These are phyloP conservation scores for Paxillus ammoniavirescens DNA, from an alignment of 768 basidiomycete genomes.

Conservation along the genomic window DNA sequence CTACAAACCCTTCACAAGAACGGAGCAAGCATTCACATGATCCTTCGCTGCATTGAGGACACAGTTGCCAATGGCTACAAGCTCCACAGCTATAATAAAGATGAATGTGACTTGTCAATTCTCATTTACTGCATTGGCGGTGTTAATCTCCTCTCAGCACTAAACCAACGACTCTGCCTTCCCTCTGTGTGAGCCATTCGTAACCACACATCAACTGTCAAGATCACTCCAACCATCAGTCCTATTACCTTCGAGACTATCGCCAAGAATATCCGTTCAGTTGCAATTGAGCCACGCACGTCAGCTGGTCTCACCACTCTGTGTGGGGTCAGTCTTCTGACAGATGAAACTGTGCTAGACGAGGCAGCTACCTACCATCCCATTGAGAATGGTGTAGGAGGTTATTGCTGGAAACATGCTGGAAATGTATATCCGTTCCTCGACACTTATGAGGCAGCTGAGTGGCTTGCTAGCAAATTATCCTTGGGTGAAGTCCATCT, in stretches of 20 bases:
- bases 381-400: slow-evolving; percentile 7
- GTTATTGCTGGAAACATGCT: slow-evolving; percentile 14
- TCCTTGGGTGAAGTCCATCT: neutral
- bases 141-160: slow-evolving; percentile 9
- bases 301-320: neutral
- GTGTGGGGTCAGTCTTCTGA: slow-evolving; percentile 6
- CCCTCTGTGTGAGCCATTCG: slow-evolving; percentile 11
- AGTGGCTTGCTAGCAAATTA: neutral
- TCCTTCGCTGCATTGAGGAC: slow-evolving; percentile 5
- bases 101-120: slow-evolving; percentile 10
- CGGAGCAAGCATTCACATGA: slow-evolving; percentile 5
- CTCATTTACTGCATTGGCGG: slow-evolving; percentile 15
- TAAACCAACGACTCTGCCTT: slow-evolving; percentile 10
- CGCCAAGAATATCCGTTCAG: too few species aligned
- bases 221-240: neutral
- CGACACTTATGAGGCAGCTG: slow-evolving; percentile 3
- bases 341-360: slow-evolving; percentile 15
- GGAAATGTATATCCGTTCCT: neutral
- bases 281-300: neutral
- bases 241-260: neutral
- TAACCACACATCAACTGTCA: neutral
- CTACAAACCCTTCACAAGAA: neutral
- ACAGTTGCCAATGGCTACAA: slow-evolving; percentile 1
- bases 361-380: slow-evolving; percentile 7
- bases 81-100: neutral